Evolutionary conservation across 2,329 filamentous ascomycete genomes (phyloP), one percentile per base, ranked within the genome.

Genomic region (Drechslera avenae): DNA sequence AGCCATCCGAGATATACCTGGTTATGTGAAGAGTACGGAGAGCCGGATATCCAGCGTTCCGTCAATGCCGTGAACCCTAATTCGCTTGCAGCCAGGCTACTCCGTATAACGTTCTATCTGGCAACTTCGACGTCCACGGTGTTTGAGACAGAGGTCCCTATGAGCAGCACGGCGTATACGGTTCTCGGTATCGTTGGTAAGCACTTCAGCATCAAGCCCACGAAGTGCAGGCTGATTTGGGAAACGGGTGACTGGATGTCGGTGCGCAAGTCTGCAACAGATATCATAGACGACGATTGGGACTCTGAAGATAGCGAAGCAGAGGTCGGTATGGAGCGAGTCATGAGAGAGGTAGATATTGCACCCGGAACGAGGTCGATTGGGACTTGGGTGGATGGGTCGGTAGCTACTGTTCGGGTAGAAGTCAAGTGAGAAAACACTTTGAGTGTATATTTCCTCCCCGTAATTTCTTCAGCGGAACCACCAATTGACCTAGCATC

Each of bases 211-310:
- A 61, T 89, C 9, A 74, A 80, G 39, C 88, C 91, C 0, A 78
- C 90, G 56, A 75, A 75, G 34, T 76, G 93, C 53, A 81, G 79
- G 33, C 72, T 97, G 40, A 76, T 94, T 0, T 96, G 90, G 88
- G 91, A 96, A 76, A 96, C 91, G 7, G 90, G 90, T 16, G 92
- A 97, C 72, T 90, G 88, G 85, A 91, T 96, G 71, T 90, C 90
- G 0, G 86, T 91, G 0, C 58, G 63, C 82, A 58, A 82, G 3
- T 82, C 7, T 81, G 83, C 54, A 83, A 85, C 60, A 81, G 85
- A 55, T 80, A 83, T 52, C 4, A 80, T 81, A 23, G 84, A 84
- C 4, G 51, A 58, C 35, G 81, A 75, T 21, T 77, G 72, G 72
- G 71, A 76, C 46, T 74, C 68, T 14, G 73, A 73, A 32, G 73